Percentiles rank a stretch among this genome's conserved stretches.
phyloP scores from a whole-genome alignment of 306 rosid genomes.

The Mimosa bimucronata region DNA sequence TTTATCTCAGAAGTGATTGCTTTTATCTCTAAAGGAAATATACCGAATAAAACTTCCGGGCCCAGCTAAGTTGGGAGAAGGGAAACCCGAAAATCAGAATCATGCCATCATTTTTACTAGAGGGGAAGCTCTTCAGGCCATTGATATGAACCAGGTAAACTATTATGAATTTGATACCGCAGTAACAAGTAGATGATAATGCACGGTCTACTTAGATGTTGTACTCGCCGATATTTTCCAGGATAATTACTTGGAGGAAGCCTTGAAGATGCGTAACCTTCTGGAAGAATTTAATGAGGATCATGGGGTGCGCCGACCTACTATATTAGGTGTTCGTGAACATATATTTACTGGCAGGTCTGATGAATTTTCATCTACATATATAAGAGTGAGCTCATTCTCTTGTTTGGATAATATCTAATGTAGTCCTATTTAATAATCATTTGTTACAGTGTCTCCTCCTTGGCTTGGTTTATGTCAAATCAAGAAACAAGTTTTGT shows the following conservation, averaged over 20 bases:
- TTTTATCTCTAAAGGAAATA: constrained; percentile 71
- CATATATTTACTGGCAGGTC: constrained; percentile 98
- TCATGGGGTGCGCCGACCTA: constrained; percentile 94
- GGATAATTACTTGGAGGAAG: constrained; percentile 99
- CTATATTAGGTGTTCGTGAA: constrained; percentile 97
- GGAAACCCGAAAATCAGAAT: constrained; percentile 99
- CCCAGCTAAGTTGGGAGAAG: constrained; percentile 91
- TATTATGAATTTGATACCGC: constrained; percentile 30
- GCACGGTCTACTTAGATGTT: constrained; percentile 39
- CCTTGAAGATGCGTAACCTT: constrained; percentile 97
- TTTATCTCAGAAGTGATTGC: constrained; percentile 37
- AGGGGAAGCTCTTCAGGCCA: constrained; percentile 98
- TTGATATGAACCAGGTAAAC: constrained; percentile 96
- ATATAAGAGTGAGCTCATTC: constrained; percentile 20
- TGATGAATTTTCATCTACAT: constrained; percentile 37
- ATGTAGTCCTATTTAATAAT: constrained; percentile 10
- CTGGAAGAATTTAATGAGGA: constrained; percentile 94
- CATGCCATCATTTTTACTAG: constrained; percentile 92
- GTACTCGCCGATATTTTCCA: constrained; percentile 44
- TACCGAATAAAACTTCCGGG: constrained; percentile 91
- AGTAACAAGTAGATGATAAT: constrained; percentile 13
- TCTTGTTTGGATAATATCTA: constrained; percentile 17
- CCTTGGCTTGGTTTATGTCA: constrained; percentile 99
- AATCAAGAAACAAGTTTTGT: constrained; percentile 98
- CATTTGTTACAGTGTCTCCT: constrained; percentile 80